Evolutionary conservation across 1,284 basidiomycete species (phyloP).

Genomic region (Puccinia coronata): DNA sequence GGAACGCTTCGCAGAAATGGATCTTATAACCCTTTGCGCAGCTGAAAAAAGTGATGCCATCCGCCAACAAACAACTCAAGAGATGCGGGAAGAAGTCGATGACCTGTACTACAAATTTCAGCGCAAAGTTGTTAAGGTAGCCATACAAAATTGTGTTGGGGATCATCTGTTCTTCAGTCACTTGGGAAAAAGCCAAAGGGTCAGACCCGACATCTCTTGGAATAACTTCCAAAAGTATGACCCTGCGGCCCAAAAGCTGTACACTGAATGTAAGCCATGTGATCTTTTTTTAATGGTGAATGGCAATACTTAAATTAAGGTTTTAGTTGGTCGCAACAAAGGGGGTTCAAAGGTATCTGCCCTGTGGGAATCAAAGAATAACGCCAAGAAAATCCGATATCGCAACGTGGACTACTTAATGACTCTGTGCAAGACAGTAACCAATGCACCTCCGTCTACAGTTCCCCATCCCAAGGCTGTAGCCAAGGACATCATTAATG

Average conservation of each 20-base stretch:
- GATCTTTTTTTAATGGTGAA: no score
- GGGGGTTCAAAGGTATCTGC: not conserved
- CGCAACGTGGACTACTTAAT: not conserved
- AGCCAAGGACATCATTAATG: not conserved
- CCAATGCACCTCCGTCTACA: not conserved
- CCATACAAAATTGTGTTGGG: not conserved
- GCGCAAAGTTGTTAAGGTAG: not conserved
- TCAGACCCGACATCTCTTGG: not conserved
- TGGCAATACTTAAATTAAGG: not conserved
- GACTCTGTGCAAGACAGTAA: not conserved
- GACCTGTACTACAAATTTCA: slow-evolving; percentile 4
- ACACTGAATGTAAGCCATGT: not conserved
- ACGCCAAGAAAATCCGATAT: not conserved
- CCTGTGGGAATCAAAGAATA: not conserved
- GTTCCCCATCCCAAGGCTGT: not conserved
- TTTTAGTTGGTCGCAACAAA: not conserved
- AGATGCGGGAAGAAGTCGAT: not conserved
- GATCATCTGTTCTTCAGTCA: not conserved
- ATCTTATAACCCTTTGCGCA: not conserved
- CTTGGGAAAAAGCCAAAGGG: not conserved
- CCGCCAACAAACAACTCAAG: not conserved
- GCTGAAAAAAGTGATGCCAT: not conserved
- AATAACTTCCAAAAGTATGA: slow-evolving; percentile 5
- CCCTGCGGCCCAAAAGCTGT: not conserved
- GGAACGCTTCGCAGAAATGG: not conserved